phyloP scores from a whole-genome alignment of 495 filamentous ascomycete species.

The Lichenothelia convexa region DNA sequence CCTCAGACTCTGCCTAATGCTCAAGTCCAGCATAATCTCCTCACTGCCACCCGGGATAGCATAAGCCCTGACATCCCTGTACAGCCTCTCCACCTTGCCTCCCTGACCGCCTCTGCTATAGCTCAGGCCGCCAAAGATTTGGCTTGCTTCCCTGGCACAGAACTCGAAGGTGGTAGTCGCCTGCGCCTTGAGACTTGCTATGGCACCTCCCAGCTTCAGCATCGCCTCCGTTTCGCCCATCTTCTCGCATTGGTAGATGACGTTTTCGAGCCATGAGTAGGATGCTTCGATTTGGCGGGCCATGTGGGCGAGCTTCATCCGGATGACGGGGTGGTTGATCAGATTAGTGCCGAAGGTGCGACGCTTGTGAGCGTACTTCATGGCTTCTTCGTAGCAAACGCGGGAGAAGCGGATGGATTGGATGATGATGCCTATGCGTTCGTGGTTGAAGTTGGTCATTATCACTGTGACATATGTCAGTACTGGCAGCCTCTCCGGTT shows the following conservation, averaged over 20 bases:
- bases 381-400: slow-evolving; percentile 89
- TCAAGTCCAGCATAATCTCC: slow-evolving; percentile 97
- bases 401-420: slow-evolving; percentile 89
- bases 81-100: slow-evolving; percentile 86
- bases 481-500: too few species aligned
- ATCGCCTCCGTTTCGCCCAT: slow-evolving; percentile 94
- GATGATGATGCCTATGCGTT: slow-evolving; percentile 96
- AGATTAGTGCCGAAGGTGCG: slow-evolving; percentile 89
- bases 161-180: slow-evolving; percentile 87
- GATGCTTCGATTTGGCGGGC: slow-evolving; percentile 90
- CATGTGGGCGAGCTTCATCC: slow-evolving; percentile 95
- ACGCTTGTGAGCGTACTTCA: slow-evolving; percentile 95
- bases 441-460: slow-evolving; percentile 93
- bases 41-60: slow-evolving; percentile 93
- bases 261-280: slow-evolving; percentile 93
- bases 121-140: slow-evolving; percentile 91
- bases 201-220: slow-evolving; percentile 86
- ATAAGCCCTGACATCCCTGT: slow-evolving; percentile 93
- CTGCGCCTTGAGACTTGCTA: slow-evolving; percentile 87
- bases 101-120: slow-evolving; percentile 91
- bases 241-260: slow-evolving; percentile 77
- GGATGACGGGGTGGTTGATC: slow-evolving; percentile 92
- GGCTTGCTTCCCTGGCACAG: slow-evolving; percentile 87
- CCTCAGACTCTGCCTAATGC: slow-evolving; percentile 78
- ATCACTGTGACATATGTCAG: slow-evolving; percentile 14